Conservation (phyloP, 352 stramenopile species). For the Phytophthora hibernalis region DNA sequence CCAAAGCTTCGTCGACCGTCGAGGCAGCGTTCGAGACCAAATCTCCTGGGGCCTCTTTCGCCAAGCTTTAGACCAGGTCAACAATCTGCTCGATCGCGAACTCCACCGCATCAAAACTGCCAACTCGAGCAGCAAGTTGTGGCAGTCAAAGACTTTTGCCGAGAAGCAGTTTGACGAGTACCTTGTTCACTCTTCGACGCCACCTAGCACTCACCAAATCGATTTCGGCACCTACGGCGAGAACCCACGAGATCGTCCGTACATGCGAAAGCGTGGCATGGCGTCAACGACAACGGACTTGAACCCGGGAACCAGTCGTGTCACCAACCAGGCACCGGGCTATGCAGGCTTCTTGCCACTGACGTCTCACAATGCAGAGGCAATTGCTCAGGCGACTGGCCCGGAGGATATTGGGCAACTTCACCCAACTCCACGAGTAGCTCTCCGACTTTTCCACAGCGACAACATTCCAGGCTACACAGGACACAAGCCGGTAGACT, state of each 20-base stretch:
- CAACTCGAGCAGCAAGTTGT: slow-evolving; percentile 20
- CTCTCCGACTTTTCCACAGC: slow-evolving; percentile 77
- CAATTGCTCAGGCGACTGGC: slow-evolving; percentile 63
- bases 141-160: slow-evolving; percentile 23
- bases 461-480: slow-evolving; percentile 89
- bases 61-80: slow-evolving; percentile 48
- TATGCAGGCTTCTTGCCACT: slow-evolving; percentile 78
- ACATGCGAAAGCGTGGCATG: slow-evolving; percentile 82
- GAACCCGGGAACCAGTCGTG: slow-evolving; percentile 67
- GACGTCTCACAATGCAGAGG: slow-evolving; percentile 65
- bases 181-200: slow-evolving; percentile 67
- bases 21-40: slow-evolving; percentile 41
- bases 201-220: slow-evolving; percentile 71
- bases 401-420: slow-evolving; percentile 29
- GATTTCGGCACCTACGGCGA: slow-evolving; percentile 79
- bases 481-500: slow-evolving; percentile 79
- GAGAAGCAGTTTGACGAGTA: slow-evolving; percentile 31
- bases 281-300: slow-evolving; percentile 80
- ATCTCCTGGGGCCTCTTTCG: slow-evolving; percentile 66
- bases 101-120: slow-evolving; percentile 30
- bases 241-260: slow-evolving; percentile 65
- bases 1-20: slow-evolving; percentile 54
- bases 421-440: slow-evolving; percentile 44
- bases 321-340: slow-evolving; percentile 84
- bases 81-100: slow-evolving; percentile 49